Evolutionary conservation across 1,139 yeast genomes (phyloP).

Genomic region (Torulaspora globosa): DNA sequence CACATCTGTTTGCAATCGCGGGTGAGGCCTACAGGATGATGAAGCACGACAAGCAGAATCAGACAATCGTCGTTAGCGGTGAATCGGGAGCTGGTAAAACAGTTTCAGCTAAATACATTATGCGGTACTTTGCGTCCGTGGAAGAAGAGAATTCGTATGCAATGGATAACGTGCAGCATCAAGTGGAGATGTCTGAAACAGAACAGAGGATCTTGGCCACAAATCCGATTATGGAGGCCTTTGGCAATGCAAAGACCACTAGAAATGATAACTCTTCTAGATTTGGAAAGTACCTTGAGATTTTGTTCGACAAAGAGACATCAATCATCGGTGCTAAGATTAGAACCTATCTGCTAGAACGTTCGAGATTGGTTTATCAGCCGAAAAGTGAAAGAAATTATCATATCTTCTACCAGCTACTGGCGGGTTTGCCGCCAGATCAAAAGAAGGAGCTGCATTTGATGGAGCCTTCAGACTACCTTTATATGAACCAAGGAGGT

Average conservation of each 20-base stretch:
- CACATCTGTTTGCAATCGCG: slow-evolving; percentile 95
- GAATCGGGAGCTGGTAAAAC: slow-evolving; percentile 99
- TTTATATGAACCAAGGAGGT: slow-evolving; percentile 90
- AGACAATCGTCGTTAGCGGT: slow-evolving; percentile 95
- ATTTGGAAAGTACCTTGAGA: slow-evolving; percentile 93
- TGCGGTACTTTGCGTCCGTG: slow-evolving; percentile 96
- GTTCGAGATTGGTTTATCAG: slow-evolving; percentile 92
- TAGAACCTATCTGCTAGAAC: slow-evolving; percentile 85
- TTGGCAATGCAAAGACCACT: slow-evolving; percentile 97
- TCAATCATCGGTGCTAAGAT: slow-evolving; percentile 92
- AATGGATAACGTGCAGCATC: slow-evolving; percentile 39
- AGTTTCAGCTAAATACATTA: slow-evolving; percentile 92
- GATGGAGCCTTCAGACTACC: slow-evolving; percentile 61
- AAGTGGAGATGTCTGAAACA: slow-evolving; percentile 79
- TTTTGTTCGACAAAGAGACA: slow-evolving; percentile 67
- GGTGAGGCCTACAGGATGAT: slow-evolving; percentile 97
- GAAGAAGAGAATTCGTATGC: slow-evolving; percentile 44
- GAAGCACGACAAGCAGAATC: slow-evolving; percentile 80
- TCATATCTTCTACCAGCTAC: slow-evolving; percentile 89
- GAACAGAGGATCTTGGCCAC: slow-evolving; percentile 96
- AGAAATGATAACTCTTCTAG: slow-evolving; percentile 97
- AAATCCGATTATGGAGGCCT: slow-evolving; percentile 97
- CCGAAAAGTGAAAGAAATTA: slow-evolving; percentile 86
- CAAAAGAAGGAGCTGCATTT: slow-evolving; percentile 59
- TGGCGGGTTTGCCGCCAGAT: slow-evolving; percentile 68